Evolutionary conservation across 305 asterid species (phyloP).

Genomic region (Fraxinus ornus): DNA sequence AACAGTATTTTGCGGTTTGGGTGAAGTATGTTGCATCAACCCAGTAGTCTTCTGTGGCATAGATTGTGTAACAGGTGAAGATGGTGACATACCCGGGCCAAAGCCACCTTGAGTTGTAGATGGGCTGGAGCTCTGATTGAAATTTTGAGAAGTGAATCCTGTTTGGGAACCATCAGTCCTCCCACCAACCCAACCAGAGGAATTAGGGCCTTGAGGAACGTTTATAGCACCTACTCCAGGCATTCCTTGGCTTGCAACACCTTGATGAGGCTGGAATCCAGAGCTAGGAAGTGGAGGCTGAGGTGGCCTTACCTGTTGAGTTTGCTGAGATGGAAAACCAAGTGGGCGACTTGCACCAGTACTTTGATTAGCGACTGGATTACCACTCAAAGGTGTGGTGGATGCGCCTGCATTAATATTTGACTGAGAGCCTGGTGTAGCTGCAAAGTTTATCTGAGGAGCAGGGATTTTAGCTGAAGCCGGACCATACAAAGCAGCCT

Average conservation of each 20-base stretch:
- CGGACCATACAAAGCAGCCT: conserved; percentile 77
- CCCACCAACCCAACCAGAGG: conserved; percentile 35
- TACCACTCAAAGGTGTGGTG: conserved; percentile 30
- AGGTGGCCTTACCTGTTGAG: conserved; percentile 50
- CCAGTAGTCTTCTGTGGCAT: conserved; percentile 44
- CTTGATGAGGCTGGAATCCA: conserved; percentile 58
- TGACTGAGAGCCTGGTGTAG: conserved; percentile 45
- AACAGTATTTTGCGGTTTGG: conserved; percentile 41
- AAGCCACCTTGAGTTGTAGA: conserved; percentile 47
- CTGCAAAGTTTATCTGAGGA: conserved; percentile 63
- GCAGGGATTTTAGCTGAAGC: conserved; percentile 83
- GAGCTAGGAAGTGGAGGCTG: conserved; percentile 50
- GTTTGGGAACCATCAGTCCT: conserved; percentile 35
- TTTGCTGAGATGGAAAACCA: conserved; percentile 53
- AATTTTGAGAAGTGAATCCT: conserved; percentile 41
- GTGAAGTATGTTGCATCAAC: conserved; percentile 42
- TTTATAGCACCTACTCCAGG: conserved; percentile 43
- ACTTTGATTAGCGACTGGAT: conserved; percentile 44
- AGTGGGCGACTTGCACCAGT: conserved; percentile 41
- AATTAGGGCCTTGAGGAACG: conserved; percentile 41
- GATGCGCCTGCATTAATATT: conserved; percentile 41
- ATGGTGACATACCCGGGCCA: conserved; percentile 29
- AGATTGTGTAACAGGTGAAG: conserved; percentile 40
- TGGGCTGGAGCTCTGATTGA: conserved; percentile 37
- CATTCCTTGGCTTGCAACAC: conserved; percentile 46